phyloP scores from a whole-genome alignment of 164 flowering plant genomes.

The Litsea cubeba region DNA sequence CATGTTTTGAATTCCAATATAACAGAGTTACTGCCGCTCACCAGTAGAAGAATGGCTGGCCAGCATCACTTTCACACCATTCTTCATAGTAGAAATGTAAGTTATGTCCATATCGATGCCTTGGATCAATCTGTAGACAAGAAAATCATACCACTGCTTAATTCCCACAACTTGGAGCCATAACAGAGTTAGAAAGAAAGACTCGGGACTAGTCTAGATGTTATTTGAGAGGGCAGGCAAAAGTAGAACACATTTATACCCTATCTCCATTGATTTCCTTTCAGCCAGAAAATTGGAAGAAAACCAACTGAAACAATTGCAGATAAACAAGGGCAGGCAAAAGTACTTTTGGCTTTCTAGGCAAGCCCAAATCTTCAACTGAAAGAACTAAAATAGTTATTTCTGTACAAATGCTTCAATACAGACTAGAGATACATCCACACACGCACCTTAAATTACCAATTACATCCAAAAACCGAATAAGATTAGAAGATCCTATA shows the following conservation, averaged over 20 bases:
- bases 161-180: neutral
- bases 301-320: neutral
- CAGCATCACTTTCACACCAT: slow-evolving; percentile 65
- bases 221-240: neutral
- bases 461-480: too few relatives aligned
- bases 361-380: neutral
- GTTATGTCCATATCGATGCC: slow-evolving; percentile 88
- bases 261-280: neutral
- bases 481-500: too few relatives aligned
- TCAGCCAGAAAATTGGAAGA: neutral
- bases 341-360: too few relatives aligned
- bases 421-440: too few relatives aligned
- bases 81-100: slow-evolving; percentile 75
- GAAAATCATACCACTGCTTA: neutral
- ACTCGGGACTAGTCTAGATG: neutral
- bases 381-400: neutral
- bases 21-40: slow-evolving; percentile 22
- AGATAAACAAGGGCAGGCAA: too few relatives aligned
- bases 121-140: slow-evolving; percentile 67
- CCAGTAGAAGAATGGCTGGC: slow-evolving; percentile 97
- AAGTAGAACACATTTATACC: neutral
- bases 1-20: neutral
- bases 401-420: too few relatives aligned
- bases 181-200: neutral
- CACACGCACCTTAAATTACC: too few relatives aligned